Percentiles rank a stretch among this genome's conserved stretches.
Evolutionary conservation across 352 stramenopile genomes (phyloP).

Genomic region (Phytopythium cucurbitacearum): DNA sequence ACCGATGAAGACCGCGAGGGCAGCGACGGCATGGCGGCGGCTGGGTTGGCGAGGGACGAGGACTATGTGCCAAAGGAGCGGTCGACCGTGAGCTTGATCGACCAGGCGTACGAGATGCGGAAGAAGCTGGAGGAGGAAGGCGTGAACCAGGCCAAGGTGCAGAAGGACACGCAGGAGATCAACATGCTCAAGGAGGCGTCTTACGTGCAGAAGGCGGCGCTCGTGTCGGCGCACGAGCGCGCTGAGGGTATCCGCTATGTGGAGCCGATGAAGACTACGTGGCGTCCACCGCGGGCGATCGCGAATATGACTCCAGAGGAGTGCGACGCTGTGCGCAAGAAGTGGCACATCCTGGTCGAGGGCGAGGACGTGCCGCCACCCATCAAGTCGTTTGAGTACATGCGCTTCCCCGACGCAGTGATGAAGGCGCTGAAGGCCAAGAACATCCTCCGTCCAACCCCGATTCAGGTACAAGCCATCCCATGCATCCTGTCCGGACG

Average conservation of each 20-base stretch:
- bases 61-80: slow-evolving; percentile 18
- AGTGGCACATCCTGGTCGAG: slow-evolving; percentile 98
- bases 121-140: slow-evolving; percentile 69
- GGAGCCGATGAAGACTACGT: slow-evolving; percentile 89
- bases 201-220: slow-evolving; percentile 95
- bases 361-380: slow-evolving; percentile 94
- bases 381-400: slow-evolving; percentile 96
- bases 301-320: slow-evolving; percentile 80
- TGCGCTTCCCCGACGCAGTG: slow-evolving; percentile 95
- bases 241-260: slow-evolving; percentile 91
- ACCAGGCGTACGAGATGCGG: slow-evolving; percentile 83
- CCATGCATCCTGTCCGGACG: slow-evolving; percentile 94
- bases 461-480: slow-evolving; percentile 98
- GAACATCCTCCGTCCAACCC: slow-evolving; percentile 95
- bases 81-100: slow-evolving; percentile 70
- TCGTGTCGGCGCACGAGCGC: slow-evolving; percentile 91
- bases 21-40: slow-evolving; percentile 5
- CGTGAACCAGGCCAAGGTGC: slow-evolving; percentile 74
- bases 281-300: slow-evolving; percentile 88
- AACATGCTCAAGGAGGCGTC: slow-evolving; percentile 94
- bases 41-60: neutral
- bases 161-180: slow-evolving; percentile 86
- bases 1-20: slow-evolving; percentile 7
- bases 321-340: slow-evolving; percentile 91
- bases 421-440: slow-evolving; percentile 91